Base-by-base conservation (phyloP, 495 filamentous ascomycete species). In the Parathielavia appendiculata region DNA sequence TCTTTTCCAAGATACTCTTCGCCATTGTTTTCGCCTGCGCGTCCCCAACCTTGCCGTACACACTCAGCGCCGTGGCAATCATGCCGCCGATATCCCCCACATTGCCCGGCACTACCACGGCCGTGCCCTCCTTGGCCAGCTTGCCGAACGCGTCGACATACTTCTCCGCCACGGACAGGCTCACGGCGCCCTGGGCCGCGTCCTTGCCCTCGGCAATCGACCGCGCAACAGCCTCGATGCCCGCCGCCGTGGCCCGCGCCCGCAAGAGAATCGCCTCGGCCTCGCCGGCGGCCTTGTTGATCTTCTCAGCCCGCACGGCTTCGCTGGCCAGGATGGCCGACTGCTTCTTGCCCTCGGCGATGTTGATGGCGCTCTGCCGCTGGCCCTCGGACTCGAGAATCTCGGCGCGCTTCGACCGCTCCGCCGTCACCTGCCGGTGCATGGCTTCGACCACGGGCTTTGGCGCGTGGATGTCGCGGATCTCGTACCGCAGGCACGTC, bases 391-490 rank as follows among this genome's bases (percentile, higher is more conserved):
- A 92, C 52, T 98, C 93, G 16, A 98, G 77, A 61, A 98, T 98
- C 76, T 98, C 93, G 52, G 93, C 93, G 36, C 93, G 86, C 80
- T 98, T 98, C 63, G 87, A 91, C 1, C 93, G 85, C 76, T 98
- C 93, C 0, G 93, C 93, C 4, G 92, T 97, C 16, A 98, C 93
- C 71, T 97, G 92, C 32, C 93, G 83, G 75, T 98, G 95, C 95
- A 98, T 98, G 58, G 93, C 93, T 51, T 86, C 87, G 40, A 97
- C 92, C 20, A 97, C 93, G 43, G 85, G 86, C 7, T 88, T 88
- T 0, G 93, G 93, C 0, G 93, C 95, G 71, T 98, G 93, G 73
- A 98, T 97, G 73, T 98, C 95, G 50, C 95, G 78, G 66, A 98
- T 98, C 74, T 98, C 93, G 76, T 98, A 98, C 22, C 93, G 89